Percentiles rank a stretch among this genome's conserved stretches.
phyloP scores from a whole-genome alignment of 768 basidiomycete genomes.

The Termitomyces bulborhizus region DNA sequence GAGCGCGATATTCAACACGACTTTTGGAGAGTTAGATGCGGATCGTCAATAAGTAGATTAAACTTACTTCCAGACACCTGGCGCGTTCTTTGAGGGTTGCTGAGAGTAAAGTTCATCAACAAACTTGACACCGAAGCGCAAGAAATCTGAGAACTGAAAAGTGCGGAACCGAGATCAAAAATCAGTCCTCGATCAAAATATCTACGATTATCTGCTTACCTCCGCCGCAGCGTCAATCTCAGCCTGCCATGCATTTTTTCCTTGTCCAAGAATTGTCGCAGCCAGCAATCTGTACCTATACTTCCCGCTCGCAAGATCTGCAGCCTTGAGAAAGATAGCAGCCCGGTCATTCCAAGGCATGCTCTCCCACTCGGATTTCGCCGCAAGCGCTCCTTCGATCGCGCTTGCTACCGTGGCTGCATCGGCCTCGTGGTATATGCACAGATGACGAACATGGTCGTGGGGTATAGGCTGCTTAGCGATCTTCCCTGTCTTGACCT shows the following conservation, averaged over 20 bases:
- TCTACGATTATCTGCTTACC: conserved; percentile 35
- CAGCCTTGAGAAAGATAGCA: conserved; percentile 97
- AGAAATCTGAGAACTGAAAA: conserved; percentile 77
- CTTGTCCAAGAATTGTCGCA: conserved; percentile 96
- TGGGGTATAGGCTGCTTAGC: conserved; percentile 82
- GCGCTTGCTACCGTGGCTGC: conserved; percentile 67
- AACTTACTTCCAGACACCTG: conserved; percentile 92
- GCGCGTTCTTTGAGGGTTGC: conserved; percentile 82
- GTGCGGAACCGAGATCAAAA: conserved; percentile 4
- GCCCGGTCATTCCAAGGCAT: conserved; percentile 97
- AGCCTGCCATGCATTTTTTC: conserved; percentile 99
- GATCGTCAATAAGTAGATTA: neutral
- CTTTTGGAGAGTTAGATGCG: conserved; percentile 29
- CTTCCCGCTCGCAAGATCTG: conserved; percentile 92
- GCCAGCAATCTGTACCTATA: conserved; percentile 94
- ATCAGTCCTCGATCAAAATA: neutral
- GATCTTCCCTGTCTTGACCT: conserved; percentile 79
- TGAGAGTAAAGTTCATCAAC: conserved; percentile 92
- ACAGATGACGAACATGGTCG: conserved; percentile 76
- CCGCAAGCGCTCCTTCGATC: conserved; percentile 82
- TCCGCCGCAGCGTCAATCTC: conserved; percentile 99
- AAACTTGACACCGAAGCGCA: conserved; percentile 94
- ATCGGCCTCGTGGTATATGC: conserved; percentile 86
- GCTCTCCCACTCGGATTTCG: conserved; percentile 86
- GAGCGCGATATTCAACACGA: conserved; percentile 90